Conservation (phyloP, 192 early-diverging fungal genomes). For the Phlyctochytrium bullatum region DNA sequence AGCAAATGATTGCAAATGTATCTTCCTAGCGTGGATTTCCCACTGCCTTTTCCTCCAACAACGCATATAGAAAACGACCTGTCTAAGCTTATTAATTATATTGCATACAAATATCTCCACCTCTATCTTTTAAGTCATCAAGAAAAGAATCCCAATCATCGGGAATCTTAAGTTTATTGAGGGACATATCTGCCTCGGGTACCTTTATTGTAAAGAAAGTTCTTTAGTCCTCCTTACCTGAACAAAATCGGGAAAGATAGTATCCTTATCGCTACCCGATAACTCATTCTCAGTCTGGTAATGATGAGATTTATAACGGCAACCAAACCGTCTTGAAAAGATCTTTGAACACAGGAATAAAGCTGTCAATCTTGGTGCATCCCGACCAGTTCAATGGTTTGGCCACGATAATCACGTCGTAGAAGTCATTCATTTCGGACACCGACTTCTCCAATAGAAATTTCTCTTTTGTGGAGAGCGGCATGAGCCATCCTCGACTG, state of each 20-base stretch:
- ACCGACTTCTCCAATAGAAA: not conserved
- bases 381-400: conserved; percentile 39
- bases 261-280: conserved; percentile 13
- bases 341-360: conserved; percentile 44
- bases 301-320: not conserved
- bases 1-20: conserved; percentile 76
- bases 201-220: conserved; percentile 16
- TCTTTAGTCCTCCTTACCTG: conserved; percentile 36
- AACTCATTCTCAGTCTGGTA: conserved; percentile 4
- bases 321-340: conserved; percentile 39
- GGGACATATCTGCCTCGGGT: conserved; percentile 5
- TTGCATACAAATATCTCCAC: conserved; percentile 7
- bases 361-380: conserved; percentile 43
- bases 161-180: conserved; percentile 29
- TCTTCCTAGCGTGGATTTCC: conserved; percentile 88
- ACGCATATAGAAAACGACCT: conserved; percentile 44
- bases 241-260: conserved; percentile 45
- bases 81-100: conserved; percentile 22
- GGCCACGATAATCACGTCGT: conserved; percentile 11
- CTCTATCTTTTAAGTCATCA: conserved; percentile 2
- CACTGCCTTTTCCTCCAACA: conserved; percentile 76
- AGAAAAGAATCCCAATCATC: conserved; percentile 35
- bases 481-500: not conserved
- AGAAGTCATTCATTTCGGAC: not conserved
- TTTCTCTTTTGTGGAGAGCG: not conserved